These are phyloP conservation scores for Sporisorium iseilematis-ciliati DNA, from an alignment of 1,284 basidiomycete genomes.

Conservation along the genomic window DNA sequence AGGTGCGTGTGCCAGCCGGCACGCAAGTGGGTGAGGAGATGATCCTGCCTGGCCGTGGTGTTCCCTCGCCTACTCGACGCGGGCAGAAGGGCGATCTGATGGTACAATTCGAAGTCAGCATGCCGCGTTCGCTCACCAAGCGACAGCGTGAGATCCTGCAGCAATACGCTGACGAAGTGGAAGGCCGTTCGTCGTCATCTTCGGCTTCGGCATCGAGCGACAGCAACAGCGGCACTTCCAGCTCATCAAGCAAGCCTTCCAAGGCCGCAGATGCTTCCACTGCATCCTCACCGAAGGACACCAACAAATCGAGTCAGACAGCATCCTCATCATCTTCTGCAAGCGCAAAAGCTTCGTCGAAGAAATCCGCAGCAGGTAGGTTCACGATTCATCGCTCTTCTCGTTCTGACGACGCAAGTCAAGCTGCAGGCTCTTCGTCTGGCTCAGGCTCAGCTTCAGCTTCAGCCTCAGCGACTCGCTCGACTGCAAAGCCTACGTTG, in stretches of 20 bases:
- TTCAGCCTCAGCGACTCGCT: slow-evolving; percentile 9
- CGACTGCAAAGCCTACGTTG: neutral
- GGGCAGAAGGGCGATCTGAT: slow-evolving; percentile 86
- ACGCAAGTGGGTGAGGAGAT: slow-evolving; percentile 98
- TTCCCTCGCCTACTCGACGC: slow-evolving; percentile 74
- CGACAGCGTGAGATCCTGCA: slow-evolving; percentile 89
- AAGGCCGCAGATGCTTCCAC: slow-evolving; percentile 11
- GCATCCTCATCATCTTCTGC: slow-evolving; percentile 10
- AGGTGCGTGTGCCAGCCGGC: slow-evolving; percentile 90
- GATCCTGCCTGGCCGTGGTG: slow-evolving; percentile 89
- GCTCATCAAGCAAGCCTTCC: slow-evolving; percentile 17
- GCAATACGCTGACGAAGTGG: slow-evolving; percentile 85
- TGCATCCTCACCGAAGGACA: slow-evolving; percentile 1
- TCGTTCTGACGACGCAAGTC: slow-evolving; percentile 32
- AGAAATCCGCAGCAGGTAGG: slow-evolving; percentile 47
- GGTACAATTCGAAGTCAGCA: slow-evolving; percentile 86
- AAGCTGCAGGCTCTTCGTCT: slow-evolving; percentile 2
- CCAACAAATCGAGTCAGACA: slow-evolving; percentile 6
- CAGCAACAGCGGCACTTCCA: slow-evolving; percentile 7
- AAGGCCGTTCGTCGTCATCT: slow-evolving; percentile 28
- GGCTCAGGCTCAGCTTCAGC: neutral
- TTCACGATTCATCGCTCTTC: slow-evolving; percentile 50
- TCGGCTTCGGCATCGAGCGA: slow-evolving; percentile 10
- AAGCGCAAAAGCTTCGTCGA: slow-evolving; percentile 16
- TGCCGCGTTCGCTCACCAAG: slow-evolving; percentile 88